Evolutionary conservation across 352 stramenopile genomes (phyloP).

Genomic region (Pythium scleroteichum): DNA sequence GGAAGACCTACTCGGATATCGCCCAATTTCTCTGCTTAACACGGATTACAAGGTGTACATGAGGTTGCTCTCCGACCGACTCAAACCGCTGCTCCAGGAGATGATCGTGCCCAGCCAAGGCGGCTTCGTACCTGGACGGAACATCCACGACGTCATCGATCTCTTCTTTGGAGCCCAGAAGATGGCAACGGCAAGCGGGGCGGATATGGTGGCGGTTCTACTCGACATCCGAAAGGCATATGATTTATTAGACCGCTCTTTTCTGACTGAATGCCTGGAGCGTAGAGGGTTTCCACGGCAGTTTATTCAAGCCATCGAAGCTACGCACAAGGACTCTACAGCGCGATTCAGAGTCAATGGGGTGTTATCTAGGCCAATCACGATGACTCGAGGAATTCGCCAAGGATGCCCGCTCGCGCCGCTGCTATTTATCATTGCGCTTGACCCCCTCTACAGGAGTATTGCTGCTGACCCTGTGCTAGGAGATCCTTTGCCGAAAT

Average conservation of each 20-base stretch:
- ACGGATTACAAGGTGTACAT: slow-evolving; percentile 18
- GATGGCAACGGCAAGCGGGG: not conserved
- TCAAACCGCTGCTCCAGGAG: not conserved
- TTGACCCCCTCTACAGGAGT: not conserved
- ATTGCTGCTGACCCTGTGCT: not conserved
- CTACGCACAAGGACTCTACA: slow-evolving; percentile 4
- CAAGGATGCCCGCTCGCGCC: slow-evolving; percentile 16
- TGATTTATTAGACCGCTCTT: slow-evolving; percentile 1
- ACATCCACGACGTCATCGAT: slow-evolving; percentile 12
- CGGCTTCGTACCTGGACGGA: slow-evolving; percentile 6
- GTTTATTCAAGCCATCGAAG: not conserved
- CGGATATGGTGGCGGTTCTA: slow-evolving; percentile 6
- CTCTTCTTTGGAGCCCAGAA: not conserved
- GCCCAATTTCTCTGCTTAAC: slow-evolving; percentile 13
- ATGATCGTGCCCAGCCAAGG: not conserved
- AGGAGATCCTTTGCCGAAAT: no score
- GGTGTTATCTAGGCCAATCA: not conserved
- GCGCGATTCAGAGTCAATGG: not conserved
- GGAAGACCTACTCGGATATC: not conserved
- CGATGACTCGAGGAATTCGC: slow-evolving; percentile 3
- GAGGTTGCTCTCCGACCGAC: not conserved
- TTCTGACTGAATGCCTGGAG: not conserved
- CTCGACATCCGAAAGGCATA: slow-evolving; percentile 14
- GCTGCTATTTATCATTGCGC: slow-evolving; percentile 2
- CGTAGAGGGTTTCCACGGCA: not conserved